A percentile compares a stretch with the other conserved stretches of the same genome.
Evolutionary conservation across 164 flowering plant genomes (phyloP).

Genomic region (Vitis labrusca): DNA sequence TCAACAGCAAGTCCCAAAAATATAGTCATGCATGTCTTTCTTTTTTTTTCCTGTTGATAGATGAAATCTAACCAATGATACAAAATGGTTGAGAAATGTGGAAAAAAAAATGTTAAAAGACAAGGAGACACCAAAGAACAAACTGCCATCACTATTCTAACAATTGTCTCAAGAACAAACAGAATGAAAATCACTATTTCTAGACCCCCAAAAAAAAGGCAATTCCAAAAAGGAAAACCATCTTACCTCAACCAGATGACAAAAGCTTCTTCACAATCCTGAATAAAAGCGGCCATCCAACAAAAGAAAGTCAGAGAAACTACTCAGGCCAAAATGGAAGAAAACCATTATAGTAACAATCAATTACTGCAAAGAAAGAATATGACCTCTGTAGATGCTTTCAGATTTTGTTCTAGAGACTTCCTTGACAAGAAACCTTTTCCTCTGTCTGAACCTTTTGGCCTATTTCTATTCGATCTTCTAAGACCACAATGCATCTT

Average conservation of each 20-base stretch:
- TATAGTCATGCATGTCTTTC: too few species aligned
- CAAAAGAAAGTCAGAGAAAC: not conserved
- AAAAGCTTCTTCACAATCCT: constrained; percentile 30
- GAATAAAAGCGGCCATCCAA: constrained; percentile 12
- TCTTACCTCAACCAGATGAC: constrained; percentile 35
- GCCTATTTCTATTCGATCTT: constrained; percentile 22
- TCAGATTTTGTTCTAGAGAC: constrained; percentile 17
- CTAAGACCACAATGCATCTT: constrained; percentile 41
- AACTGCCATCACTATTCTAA: not conserved
- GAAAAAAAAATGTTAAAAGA: too few species aligned
- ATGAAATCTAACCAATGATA: too few species aligned
- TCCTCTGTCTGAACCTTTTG: constrained; percentile 26
- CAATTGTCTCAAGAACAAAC: not conserved
- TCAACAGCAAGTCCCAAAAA: too few species aligned
- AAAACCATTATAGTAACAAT: not conserved
- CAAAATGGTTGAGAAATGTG: too few species aligned
- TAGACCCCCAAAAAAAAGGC: not conserved
- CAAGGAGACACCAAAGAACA: too few species aligned
- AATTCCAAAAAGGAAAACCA: constrained; percentile 5
- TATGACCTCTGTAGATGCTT: constrained; percentile 24
- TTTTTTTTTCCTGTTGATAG: too few species aligned
- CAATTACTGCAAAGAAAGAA: constrained; percentile 5
- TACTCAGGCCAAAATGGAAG: not conserved
- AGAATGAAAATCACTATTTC: not conserved
- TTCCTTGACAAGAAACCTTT: constrained; percentile 17